Evolutionary conservation across 768 basidiomycete species (phyloP), one percentile per base, ranked within the genome.

Genomic region (Leccinum ochraceum): DNA sequence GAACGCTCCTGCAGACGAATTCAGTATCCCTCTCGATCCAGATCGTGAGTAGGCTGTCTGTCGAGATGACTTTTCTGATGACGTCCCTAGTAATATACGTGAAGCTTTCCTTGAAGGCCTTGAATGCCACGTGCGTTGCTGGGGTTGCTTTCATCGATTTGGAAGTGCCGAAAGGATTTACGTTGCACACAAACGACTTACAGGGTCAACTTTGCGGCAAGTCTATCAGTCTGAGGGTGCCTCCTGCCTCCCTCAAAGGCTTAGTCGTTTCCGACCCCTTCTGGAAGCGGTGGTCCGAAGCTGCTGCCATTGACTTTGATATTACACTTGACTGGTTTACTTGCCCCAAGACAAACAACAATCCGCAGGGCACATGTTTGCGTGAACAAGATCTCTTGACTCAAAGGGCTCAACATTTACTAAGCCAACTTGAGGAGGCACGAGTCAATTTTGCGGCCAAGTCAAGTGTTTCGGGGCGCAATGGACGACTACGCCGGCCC

Each of bases 1-100:
- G 56, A 97, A 98, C 69, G 85, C 93, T 1, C 94, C 95, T 17
- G 89, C 94, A 0, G 69, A 77, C 3, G 87, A 87, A 50, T 90
- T 86, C 66, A 69, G 79, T 32, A 77, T 87, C 7, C 80, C 81
- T 28, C 61, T 81, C 9, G 89, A 90, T 66, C 91, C 93, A 13
- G 96, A 98, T 75, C 82, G 94, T 92, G 66, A 66, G 85, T 70
- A 24, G 11, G 16, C 59, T 24, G 53, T 53, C 34, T 50, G 13
- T 57, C 10, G 30, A 22, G 11, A 34, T 53, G n/a, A 30, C 53
- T 52, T 17, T 49, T 56, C 55, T 59, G 42, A 66, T 56, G 49
- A 57, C 7, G 49, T 65, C 42, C 56, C 53, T 37, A 96, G 95
- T 94, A 36, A 97, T 95, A 0, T 93, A 96, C 67, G 73, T 94